Evolutionary conservation across 352 stramenopile species (phyloP).

Genomic region (Phytopythium mirpurense): DNA sequence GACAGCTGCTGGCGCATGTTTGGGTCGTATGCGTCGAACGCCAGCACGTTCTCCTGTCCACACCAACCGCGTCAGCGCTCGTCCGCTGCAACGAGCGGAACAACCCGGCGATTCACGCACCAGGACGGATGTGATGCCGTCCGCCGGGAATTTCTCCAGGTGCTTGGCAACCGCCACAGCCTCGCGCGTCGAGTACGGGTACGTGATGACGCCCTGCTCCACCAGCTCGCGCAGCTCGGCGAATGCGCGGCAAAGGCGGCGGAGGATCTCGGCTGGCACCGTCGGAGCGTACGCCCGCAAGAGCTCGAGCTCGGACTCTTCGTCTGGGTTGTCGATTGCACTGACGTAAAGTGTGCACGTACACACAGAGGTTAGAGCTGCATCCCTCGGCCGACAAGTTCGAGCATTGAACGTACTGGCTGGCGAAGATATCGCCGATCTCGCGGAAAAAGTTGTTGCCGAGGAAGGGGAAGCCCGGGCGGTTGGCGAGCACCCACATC

Average conservation of each 20-base stretch:
- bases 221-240: conserved; percentile 86
- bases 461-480: conserved; percentile 94
- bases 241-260: conserved; percentile 84
- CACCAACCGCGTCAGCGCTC: not conserved
- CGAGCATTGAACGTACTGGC: conserved; percentile 46
- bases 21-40: conserved; percentile 89
- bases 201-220: conserved; percentile 88
- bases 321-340: conserved; percentile 89
- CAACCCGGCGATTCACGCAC: conserved; percentile 18
- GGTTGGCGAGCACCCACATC: conserved; percentile 94
- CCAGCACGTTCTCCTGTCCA: conserved; percentile 90
- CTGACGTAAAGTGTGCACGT: conserved; percentile 6
- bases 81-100: not conserved
- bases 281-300: conserved; percentile 88
- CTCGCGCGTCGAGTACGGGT: conserved; percentile 94
- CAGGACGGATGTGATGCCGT: conserved; percentile 81
- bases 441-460: conserved; percentile 96
- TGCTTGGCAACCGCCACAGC: conserved; percentile 93
- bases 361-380: not conserved
- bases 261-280: conserved; percentile 72
- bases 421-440: conserved; percentile 93
- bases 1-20: conserved; percentile 68
- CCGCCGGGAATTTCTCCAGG: conserved; percentile 88
- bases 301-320: conserved; percentile 88
- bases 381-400: not conserved